Evolutionary conservation across 768 basidiomycete species (phyloP).

Genomic region (Leucocoprinus leucothites): DNA sequence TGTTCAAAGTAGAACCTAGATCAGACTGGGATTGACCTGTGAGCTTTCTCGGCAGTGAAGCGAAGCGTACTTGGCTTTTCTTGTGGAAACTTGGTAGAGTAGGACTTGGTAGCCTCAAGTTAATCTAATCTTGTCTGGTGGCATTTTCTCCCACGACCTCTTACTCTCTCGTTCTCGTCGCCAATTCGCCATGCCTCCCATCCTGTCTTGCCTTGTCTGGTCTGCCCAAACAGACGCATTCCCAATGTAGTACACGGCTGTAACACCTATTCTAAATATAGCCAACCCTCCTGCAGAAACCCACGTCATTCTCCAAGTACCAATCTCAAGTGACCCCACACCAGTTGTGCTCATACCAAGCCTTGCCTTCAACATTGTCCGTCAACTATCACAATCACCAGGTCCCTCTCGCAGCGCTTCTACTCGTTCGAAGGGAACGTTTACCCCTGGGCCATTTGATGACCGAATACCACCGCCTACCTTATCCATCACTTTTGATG

Average conservation of each 20-base stretch:
- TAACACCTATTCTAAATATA: no score
- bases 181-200: no score
- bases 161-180: no score
- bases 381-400: conserved; percentile 2
- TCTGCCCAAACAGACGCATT: no score
- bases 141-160: no score
- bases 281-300: no score
- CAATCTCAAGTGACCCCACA: conserved; percentile 50
- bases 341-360: not conserved
- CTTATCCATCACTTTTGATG: conserved; percentile 54
- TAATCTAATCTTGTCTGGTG: no score
- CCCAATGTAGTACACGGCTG: no score
- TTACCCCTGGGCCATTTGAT: not conserved
- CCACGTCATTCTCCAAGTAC: conserved; percentile 56
- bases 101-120: conserved; percentile 64
- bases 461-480: conserved; percentile 14
- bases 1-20: not conserved
- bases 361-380: conserved; percentile 11
- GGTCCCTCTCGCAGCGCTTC: conserved; percentile 23
- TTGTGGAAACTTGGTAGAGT: conserved; percentile 36
- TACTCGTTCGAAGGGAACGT: conserved; percentile 23
- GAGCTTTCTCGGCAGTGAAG: no score
- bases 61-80: no score
- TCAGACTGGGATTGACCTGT: conserved; percentile 42
- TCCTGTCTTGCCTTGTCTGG: no score